Base-by-base conservation (phyloP, 1,284 basidiomycete genomes). In the Fomitopsis pinicola region DNA sequence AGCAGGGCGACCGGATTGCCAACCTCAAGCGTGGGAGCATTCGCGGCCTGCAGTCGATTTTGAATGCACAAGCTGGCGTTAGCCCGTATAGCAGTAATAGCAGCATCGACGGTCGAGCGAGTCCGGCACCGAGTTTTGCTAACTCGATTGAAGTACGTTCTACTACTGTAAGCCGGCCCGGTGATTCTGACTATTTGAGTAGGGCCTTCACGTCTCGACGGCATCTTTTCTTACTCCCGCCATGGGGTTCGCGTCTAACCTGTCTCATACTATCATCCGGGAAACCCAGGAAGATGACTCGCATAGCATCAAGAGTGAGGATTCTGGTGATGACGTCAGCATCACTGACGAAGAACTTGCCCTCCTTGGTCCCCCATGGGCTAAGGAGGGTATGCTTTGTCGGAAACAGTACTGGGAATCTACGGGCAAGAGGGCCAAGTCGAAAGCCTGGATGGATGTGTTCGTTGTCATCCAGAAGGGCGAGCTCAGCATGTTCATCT, bases 381-480 rank as follows among this genome's bases (percentile, higher is more conserved):
- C 97, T 0, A 99, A 99, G 75, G 97, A 99, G 75, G 97, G 97
- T 15, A 91, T 96, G 79, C 83, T 99, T 3, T 91, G 89, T 66
- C 88, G 95, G 40, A 98, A 98, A 73, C 91, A 95, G 66, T 97
- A 97, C 73, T 96, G 92, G 88, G 96, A 98, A 71, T 82, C 84
- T 3, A 80, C 84, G 0, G 88, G 89, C 10, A 95, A 92, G 73
- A 81, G 94, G 30, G 88, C 92, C 17, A 93, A 85, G 76, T 89
- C 92, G 71, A 95, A 94, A 74, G 79, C 82, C 19, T 98, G 95
- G 95, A 81, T 93, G 70, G 92, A 97, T 68, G 92, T 93, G 30
- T 99, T 99, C 72, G 94, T 96, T 42, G 97, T 98, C 67, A 95
- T 98, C 36, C 91, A 94, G 67, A 92, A 91, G 68, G 97, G 97